Conservation (phyloP, 208 protist genomes). For the Tritrichomonas musculus region DNA sequence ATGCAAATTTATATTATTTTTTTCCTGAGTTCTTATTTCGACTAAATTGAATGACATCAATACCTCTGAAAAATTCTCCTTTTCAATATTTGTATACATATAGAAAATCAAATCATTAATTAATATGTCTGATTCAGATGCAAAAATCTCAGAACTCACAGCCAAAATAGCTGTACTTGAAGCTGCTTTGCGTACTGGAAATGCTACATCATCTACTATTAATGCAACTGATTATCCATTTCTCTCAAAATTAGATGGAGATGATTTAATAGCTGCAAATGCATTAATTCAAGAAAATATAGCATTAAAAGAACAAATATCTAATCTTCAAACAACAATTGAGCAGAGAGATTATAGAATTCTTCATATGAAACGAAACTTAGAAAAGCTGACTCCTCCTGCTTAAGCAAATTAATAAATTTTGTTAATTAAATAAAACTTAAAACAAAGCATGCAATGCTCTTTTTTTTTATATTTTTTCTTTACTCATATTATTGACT, state of each 20-base stretch:
- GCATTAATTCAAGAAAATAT: neutral
- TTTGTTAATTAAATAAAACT: conserved; percentile 1
- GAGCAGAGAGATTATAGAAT: neutral
- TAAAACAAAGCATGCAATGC: too few species aligned
- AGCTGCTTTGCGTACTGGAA: neutral
- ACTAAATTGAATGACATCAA: too few species aligned
- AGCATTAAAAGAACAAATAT: neutral
- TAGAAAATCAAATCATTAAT: too few species aligned
- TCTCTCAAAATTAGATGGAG: neutral
- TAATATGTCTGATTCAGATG: too few species aligned
- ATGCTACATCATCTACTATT: neutral
- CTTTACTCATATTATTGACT: too few species aligned
- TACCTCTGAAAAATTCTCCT: too few species aligned
- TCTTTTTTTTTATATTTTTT: too few species aligned
- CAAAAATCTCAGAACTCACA: neutral
- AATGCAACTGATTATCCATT: neutral
- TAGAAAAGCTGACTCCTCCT: neutral
- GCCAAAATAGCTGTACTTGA: neutral
- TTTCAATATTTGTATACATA: too few species aligned
- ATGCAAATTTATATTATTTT: too few species aligned
- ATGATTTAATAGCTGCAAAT: neutral
- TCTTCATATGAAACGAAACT: neutral
- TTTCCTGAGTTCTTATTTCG: too few species aligned
- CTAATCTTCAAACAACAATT: neutral
- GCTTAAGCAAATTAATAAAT: too few species aligned